phyloP scores from a whole-genome alignment of 306 rosid genomes.

The Rosa rugosa region DNA sequence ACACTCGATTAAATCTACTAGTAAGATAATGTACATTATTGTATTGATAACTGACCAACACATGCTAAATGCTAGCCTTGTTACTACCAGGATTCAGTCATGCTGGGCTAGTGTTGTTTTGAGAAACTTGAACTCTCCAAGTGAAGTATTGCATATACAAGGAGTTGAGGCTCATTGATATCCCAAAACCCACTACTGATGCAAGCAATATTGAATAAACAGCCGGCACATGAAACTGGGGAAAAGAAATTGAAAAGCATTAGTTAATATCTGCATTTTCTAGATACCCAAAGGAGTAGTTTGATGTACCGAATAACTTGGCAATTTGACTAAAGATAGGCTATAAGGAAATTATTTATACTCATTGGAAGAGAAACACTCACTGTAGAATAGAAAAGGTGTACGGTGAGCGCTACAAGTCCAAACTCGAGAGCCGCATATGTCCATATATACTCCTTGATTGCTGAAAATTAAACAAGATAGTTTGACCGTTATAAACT shows the following conservation, averaged over 20 bases:
- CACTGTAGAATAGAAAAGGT: slow-evolving; percentile 69
- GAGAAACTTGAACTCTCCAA: slow-evolving; percentile 69
- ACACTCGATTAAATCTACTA: background rate
- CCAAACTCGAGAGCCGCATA: slow-evolving; percentile 97
- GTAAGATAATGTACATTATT: background rate
- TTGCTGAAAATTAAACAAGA: slow-evolving; percentile 57
- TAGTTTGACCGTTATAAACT: slow-evolving; percentile 9
- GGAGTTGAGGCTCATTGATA: slow-evolving; percentile 73
- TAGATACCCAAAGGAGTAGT: background rate
- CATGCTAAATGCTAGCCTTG: background rate
- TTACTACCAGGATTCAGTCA: slow-evolving; percentile 28
- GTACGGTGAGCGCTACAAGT: slow-evolving; percentile 74
- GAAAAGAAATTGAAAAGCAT: slow-evolving; percentile 25
- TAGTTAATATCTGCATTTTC: slow-evolving; percentile 1
- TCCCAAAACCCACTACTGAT: slow-evolving; percentile 73
- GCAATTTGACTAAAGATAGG: background rate
- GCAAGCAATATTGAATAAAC: slow-evolving; percentile 73
- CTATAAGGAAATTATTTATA: background rate
- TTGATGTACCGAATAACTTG: slow-evolving; percentile 1
- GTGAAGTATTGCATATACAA: slow-evolving; percentile 52
- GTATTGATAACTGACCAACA: background rate
- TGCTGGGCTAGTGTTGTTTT: slow-evolving; percentile 43
- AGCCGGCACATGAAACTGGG: slow-evolving; percentile 70
- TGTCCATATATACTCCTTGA: slow-evolving; percentile 93
- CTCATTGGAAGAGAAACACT: slow-evolving; percentile 26